phyloP scores from a whole-genome alignment of 2,329 filamentous ascomycete genomes.

The Penicillium sp. region DNA sequence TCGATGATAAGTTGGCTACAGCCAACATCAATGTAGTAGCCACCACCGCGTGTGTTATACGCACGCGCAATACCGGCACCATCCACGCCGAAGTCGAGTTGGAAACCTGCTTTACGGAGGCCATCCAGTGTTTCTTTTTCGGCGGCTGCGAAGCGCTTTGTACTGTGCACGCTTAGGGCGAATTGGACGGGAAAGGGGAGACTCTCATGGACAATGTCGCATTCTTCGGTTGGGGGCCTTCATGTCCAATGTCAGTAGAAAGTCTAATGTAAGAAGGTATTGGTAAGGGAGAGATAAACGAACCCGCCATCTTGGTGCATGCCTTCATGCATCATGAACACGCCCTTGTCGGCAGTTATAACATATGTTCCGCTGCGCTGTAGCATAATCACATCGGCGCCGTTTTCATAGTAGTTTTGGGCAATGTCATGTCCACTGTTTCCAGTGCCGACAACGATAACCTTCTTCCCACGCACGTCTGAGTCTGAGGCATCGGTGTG shows the following conservation, averaged over 20 bases:
- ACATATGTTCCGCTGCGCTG: conserved; percentile 56
- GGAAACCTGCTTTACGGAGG: conserved; percentile 50
- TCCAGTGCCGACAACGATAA: conserved; percentile 52
- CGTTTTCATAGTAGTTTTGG: conserved; percentile 52
- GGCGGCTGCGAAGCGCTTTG: conserved; percentile 41
- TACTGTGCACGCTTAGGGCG: conserved; percentile 45
- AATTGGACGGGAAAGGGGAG: conserved; percentile 52
- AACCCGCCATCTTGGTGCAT: conserved; percentile 49
- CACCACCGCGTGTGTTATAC: conserved; percentile 53
- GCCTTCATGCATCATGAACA: conserved; percentile 48
- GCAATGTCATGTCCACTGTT: conserved; percentile 55
- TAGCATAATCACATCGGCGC: conserved; percentile 55
- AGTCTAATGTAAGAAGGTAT: too few species aligned
- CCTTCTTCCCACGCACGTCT: conserved; percentile 44
- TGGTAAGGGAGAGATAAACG: background rate
- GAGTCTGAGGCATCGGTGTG: conserved; percentile 44
- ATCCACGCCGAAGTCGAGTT: conserved; percentile 41
- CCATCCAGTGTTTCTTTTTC: conserved; percentile 49
- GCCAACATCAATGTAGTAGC: conserved; percentile 63
- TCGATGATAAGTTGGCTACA: conserved; percentile 56
- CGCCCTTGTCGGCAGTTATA: conserved; percentile 46
- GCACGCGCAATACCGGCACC: conserved; percentile 45
- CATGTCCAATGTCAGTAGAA: background rate
- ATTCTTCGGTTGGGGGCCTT: conserved; percentile 52
- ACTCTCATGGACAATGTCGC: conserved; percentile 50